phyloP scores from a whole-genome alignment of 768 basidiomycete species.

The Kwoniella newhampshirensis region DNA sequence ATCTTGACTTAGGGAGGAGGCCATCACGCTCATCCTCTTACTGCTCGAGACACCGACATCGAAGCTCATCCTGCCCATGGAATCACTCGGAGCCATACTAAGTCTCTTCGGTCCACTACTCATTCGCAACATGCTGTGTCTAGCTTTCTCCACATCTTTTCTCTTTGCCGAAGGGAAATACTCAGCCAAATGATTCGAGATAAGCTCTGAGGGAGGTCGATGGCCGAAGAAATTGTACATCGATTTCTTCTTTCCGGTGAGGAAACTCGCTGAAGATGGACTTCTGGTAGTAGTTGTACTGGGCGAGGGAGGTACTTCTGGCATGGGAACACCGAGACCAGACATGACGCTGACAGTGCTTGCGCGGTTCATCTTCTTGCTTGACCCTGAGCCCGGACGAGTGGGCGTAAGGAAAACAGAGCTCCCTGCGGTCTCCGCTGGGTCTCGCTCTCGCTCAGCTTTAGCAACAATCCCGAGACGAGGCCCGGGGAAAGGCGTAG shows the following conservation, averaged over 20 bases:
- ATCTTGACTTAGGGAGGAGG: constrained; percentile 1
- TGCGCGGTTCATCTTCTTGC: constrained; percentile 77
- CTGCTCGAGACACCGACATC: background rate
- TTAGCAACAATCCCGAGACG: constrained; percentile 39
- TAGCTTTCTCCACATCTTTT: constrained; percentile 80
- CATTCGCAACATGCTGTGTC: constrained; percentile 80
- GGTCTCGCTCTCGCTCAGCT: constrained; percentile 5
- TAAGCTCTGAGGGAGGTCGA: constrained; percentile 93
- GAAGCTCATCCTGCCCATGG: constrained; percentile 11
- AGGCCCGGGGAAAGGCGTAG: constrained; percentile 49
- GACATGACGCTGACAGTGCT: constrained; percentile 93
- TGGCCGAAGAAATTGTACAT: constrained; percentile 90
- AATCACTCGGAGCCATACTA: constrained; percentile 32
- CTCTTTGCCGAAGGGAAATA: constrained; percentile 94
- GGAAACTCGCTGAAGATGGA: constrained; percentile 52
- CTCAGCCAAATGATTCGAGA: constrained; percentile 87
- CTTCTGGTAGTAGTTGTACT: constrained; percentile 52
- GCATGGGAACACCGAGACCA: constrained; percentile 81
- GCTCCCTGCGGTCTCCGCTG: too few species aligned
- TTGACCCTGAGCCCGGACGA: constrained; percentile 20
- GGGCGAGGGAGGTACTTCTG: constrained; percentile 63
- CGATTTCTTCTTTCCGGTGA: constrained; percentile 48
- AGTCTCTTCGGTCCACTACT: constrained; percentile 47
- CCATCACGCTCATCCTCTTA: too few species aligned
- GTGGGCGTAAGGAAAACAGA: constrained; percentile 40